Base-by-base conservation (phyloP, 495 filamentous ascomycete genomes). In the Hypoxylon perforatum region DNA sequence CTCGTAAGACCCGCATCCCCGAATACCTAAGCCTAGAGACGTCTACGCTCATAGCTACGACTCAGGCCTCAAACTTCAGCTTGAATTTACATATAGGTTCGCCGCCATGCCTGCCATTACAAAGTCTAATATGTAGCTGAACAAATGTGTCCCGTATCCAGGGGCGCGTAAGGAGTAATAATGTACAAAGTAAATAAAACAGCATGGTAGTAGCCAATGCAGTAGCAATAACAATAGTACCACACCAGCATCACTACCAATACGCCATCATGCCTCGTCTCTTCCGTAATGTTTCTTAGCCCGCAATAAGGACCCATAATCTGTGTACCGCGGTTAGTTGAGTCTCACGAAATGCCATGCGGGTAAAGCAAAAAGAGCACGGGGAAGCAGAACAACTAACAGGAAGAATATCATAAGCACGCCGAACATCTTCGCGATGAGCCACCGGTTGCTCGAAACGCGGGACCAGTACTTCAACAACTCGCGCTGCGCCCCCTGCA, bases 401-500 rank as follows among this genome's bases (percentile, higher is more conserved):
- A 83, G 75, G 61, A 82, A 80, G 70, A 82, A 82, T 75, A 87
- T 81, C 81, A 89, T 87, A 38, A 89, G 76, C 18, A 89, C 91
- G 56, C 95, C 95, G 86, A 99, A 97, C 96, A 99, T 99, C 85
- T 98, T 97, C 14, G 94, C 96, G 53, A 99, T 87, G 47, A 99
- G 80, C 95, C 96, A 98, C 70, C 95, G 85, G 82, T 98, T 99
- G 22, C 93, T 91, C 18, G 91, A 92, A 10, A 98, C 94, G 21
- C 93, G 84, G 10, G 86, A 89, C 95, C 96, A 99, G 80, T 98
- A 99, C 73, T 97, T 97, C 82, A 99, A 86, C 65, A 93, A 65
- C 79, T 99, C 95, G 41, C 94, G 86, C 74, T 99, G 95, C 10
- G 95, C 95, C 23, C 95, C 95, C 75, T 97, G 86, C 12, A 99